These are phyloP conservation scores for Volvox carteri DNA, from an alignment of 163 green algal genomes.

Conservation along the genomic window DNA sequence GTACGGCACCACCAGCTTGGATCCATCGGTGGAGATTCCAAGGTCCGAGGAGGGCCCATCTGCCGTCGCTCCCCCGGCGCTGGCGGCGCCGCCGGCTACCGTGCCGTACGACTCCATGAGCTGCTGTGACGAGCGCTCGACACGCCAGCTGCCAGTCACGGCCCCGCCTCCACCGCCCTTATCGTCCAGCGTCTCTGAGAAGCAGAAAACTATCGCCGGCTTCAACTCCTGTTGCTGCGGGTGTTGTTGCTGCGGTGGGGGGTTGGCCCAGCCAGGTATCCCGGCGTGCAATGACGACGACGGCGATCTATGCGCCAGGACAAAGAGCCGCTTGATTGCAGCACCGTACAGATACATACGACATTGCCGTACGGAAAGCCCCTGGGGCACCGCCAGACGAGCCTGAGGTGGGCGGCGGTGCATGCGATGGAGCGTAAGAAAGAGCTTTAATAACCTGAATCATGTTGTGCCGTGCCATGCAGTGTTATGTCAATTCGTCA, in stretches of 20 bases:
- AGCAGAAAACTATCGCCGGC: neutral
- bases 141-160: neutral
- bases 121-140: neutral
- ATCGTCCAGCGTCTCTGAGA: neutral
- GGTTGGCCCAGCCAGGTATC: neutral
- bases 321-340: neutral
- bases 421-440: neutral
- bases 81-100: neutral
- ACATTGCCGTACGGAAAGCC: conserved; percentile 1
- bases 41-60: neutral
- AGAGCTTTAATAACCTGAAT: too few species aligned
- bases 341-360: neutral
- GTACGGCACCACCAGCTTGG: conserved; percentile 22
- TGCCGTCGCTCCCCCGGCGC: neutral
- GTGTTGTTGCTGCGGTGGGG: neutral
- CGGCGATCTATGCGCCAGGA: neutral
- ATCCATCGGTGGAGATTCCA: conserved; percentile 10
- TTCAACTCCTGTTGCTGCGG: neutral
- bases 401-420: neutral
- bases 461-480: too few species aligned
- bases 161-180: neutral
- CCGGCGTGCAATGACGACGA: neutral
- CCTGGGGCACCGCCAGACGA: neutral
- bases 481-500: too few species aligned
- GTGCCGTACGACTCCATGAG: neutral